Percentiles rank a stretch among this genome's conserved stretches.
Evolutionary conservation across 2,329 filamentous ascomycete species (phyloP).

Genomic region (Xylaria sp.): DNA sequence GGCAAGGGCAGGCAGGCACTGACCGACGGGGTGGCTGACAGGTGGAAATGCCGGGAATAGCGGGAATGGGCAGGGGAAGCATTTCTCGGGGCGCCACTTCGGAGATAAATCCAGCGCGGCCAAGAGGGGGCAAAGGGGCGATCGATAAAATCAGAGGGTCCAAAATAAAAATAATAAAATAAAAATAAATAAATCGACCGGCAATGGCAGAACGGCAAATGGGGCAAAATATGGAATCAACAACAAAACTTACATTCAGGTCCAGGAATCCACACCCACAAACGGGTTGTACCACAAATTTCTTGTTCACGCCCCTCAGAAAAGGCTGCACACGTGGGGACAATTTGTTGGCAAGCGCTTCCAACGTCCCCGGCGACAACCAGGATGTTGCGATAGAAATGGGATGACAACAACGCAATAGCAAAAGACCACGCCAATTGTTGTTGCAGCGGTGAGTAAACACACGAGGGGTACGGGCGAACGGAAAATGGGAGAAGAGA

Average conservation of each 20-base stretch:
- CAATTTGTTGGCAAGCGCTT: conserved; percentile 39
- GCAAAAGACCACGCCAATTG: conserved; percentile 28
- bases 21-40: conserved; percentile 15
- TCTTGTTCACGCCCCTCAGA: conserved; percentile 40
- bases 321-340: conserved; percentile 44
- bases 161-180: conserved; percentile 22
- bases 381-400: conserved; percentile 35
- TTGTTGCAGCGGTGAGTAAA: conserved; percentile 30
- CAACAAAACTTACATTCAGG: conserved; percentile 40
- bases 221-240: conserved; percentile 41
- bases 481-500: conserved; percentile 39
- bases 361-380: conserved; percentile 38
- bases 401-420: conserved; percentile 33
- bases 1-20: conserved; percentile 8
- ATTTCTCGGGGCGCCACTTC: conserved; percentile 19
- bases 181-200: conserved; percentile 16
- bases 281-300: conserved; percentile 42
- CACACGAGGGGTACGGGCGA: conserved; percentile 34
- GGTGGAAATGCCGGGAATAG: conserved; percentile 15
- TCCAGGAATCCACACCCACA: conserved; percentile 41
- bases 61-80: conserved; percentile 18
- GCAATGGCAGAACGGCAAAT: conserved; percentile 23
- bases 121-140: conserved; percentile 21
- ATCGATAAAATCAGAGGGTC: conserved; percentile 9
- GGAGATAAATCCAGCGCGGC: conserved; percentile 31